Evolutionary conservation across 768 basidiomycete species (phyloP).

Genomic region (Amanita subjunquillea): DNA sequence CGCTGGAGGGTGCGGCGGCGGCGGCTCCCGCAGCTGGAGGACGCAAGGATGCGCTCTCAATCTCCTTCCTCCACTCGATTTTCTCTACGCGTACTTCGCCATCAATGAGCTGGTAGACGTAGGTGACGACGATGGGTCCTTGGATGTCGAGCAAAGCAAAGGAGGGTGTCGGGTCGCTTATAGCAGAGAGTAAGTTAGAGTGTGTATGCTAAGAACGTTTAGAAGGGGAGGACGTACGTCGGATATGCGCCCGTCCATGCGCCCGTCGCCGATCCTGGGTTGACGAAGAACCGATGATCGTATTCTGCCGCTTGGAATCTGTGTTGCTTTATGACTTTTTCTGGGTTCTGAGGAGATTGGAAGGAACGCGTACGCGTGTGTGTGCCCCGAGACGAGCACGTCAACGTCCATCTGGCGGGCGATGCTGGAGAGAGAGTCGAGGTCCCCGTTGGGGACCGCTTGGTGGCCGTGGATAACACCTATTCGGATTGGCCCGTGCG

Average conservation of each 20-base stretch:
- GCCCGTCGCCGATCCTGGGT: conserved; percentile 91
- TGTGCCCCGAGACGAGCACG: conserved; percentile 87
- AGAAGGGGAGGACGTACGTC: conserved; percentile 32
- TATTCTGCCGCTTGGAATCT: conserved; percentile 94
- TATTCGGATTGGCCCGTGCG: conserved; percentile 80
- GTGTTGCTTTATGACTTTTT: neutral
- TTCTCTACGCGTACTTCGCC: conserved; percentile 30
- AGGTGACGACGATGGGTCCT: conserved; percentile 93
- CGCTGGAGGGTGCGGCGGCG: neutral
- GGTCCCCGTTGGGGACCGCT: conserved; percentile 82
- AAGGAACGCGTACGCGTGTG: conserved; percentile 64
- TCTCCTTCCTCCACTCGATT: conserved; percentile 5
- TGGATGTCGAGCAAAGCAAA: conserved; percentile 98
- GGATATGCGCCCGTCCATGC: conserved; percentile 80
- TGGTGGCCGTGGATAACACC: conserved; percentile 94
- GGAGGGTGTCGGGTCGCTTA: conserved; percentile 65
- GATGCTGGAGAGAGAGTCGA: conserved; percentile 80
- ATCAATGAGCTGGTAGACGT: conserved; percentile 91
- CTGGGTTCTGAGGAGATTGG: neutral
- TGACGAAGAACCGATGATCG: conserved; percentile 88
- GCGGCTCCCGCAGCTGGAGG: neutral
- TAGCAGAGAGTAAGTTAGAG: neutral
- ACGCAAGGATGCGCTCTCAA: neutral
- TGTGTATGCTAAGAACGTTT: conserved; percentile 3
- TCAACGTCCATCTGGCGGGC: conserved; percentile 98